Evolutionary conservation across 345 rosid species (phyloP), one percentile per base, ranked within the genome.

Genomic region (Noccaea caerulescens): DNA sequence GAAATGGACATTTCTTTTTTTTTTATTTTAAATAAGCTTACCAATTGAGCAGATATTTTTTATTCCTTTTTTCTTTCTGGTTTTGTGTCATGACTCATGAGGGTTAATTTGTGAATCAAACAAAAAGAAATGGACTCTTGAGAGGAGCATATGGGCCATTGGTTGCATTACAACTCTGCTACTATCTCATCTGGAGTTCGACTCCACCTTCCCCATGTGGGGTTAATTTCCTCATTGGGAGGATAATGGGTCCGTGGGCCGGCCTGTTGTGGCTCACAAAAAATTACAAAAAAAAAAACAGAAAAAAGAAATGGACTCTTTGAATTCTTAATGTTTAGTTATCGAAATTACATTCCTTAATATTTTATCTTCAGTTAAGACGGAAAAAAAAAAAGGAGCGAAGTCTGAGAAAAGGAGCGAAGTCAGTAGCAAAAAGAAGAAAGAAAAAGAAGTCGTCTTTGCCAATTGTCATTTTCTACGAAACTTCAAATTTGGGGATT

Each of bases 401-500:
- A 55, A 42, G 62, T 32, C 1, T 25, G 30, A 25, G 3, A 25
- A 2, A 20, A 10, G 9, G 42, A 41, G 54, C 9, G 5, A 55
- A 42, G 53, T 32, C 1, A 4, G 30, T 27, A 27, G 30, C 30
- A 42, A 47, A 1, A 3, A 12, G 10, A 25, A 3, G 8, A 13
- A 25, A 3, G 8, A 13, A 49, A 8, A 53, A 18, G 13, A 0
- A 58, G 12, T 27, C 1, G 74, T 49, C 5, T 70, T 70, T 39
- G 16, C 42, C 50, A 14, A 30, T 52, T 6, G 46, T 59, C 38
- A 25, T 0, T 66, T 52, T 30, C 54, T 38, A 58, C 13, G 77
- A 73, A 73, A 66, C 61, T 66, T 73, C 54, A 25, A 66, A 20
- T 73, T 66, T 2, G 45, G 77, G 60, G 38, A 37, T 58, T 63